Base-by-base conservation (phyloP, 83 land plant genomes). In the Picea abies region DNA sequence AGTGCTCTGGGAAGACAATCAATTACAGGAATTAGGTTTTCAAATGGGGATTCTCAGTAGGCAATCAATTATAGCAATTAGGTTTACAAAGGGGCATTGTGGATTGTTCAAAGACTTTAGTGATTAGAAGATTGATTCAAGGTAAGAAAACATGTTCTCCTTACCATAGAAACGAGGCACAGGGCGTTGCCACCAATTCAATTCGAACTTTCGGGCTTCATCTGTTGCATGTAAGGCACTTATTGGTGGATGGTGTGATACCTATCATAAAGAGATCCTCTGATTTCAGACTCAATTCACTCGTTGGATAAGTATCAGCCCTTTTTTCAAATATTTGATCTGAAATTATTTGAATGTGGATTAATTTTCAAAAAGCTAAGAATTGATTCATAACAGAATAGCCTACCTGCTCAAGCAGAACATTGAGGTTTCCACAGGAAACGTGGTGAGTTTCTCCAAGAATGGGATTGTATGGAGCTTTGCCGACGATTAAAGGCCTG, bases 381-480 rank as follows among this genome's bases (percentile, higher is more conserved):
- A 47, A 47, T 47, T 47, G 49, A 47, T 47, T 29, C 10, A 20
- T 9, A n/a, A 22, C 11, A 49, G 26, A 35, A 19, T 44, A 64
- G 82, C 47, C 5, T 35, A 93, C 96, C 91, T 94, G 94, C 82
- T 94, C 94, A 69, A 94, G 90, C 0, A 90, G 79, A 17, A 94
- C 89, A 84, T 94, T 92, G 76, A 94, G 91, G 25, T 37, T 73
- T 63, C 93, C 94, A 49, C 37, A 84, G 0, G 92, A 90, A 41
- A 87, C 94, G 83, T 94, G 96, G 76, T 94, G 96, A 35, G 96
- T 94, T 79, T 94, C 96, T 60, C 96, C 96, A 60, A 94, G 93
- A 80, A 94, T 79, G 32, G 96, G 94, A 83, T 94, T 94, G 85
- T 81, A 94, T 70, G 96, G 94, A 60, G 89, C 91, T 62, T 83